These are phyloP conservation scores for Sutorius australiensis DNA, from an alignment of 768 basidiomycete genomes.

Conservation along the genomic window DNA sequence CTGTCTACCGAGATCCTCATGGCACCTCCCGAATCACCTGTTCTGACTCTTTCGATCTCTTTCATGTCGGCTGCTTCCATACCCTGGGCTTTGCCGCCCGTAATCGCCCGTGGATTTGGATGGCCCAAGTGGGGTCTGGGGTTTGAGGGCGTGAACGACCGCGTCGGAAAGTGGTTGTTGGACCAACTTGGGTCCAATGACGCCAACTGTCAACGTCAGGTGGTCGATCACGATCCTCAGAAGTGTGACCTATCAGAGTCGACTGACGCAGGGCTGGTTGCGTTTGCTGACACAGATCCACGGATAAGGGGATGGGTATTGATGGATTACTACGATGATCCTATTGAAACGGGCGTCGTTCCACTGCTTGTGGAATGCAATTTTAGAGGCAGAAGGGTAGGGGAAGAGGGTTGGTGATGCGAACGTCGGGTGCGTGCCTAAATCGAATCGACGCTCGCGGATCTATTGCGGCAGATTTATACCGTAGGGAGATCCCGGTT, in stretches of 20 bases:
- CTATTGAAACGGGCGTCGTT: conserved; percentile 48
- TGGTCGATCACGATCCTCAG: not conserved
- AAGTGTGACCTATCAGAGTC: not conserved
- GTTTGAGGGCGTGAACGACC: conserved; percentile 80
- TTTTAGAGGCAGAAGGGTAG: conserved; percentile 47
- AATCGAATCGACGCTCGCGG: not conserved
- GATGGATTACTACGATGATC: conserved; percentile 69
- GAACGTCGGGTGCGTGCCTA: not conserved
- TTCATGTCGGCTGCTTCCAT: conserved; percentile 80
- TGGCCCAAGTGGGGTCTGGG: conserved; percentile 76
- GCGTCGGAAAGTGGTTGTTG: conserved; percentile 70
- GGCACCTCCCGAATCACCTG: conserved; percentile 32
- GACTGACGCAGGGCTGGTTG: not conserved
- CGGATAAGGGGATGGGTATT: conserved; percentile 71
- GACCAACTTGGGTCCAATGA: conserved; percentile 37
- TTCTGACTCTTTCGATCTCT: conserved; percentile 62
- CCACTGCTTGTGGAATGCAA: conserved; percentile 77
- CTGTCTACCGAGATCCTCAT: conserved; percentile 54
- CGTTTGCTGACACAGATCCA: conserved; percentile 20
- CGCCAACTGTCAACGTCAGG: not conserved
- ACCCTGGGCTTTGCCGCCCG: conserved; percentile 74
- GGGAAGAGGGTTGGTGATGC: conserved; percentile 41
- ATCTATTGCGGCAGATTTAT: not conserved
- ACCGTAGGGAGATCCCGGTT: not conserved
- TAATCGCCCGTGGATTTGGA: conserved; percentile 78